phyloP scores from a whole-genome alignment of 1,284 basidiomycete genomes.

The Vanrija humicola region DNA sequence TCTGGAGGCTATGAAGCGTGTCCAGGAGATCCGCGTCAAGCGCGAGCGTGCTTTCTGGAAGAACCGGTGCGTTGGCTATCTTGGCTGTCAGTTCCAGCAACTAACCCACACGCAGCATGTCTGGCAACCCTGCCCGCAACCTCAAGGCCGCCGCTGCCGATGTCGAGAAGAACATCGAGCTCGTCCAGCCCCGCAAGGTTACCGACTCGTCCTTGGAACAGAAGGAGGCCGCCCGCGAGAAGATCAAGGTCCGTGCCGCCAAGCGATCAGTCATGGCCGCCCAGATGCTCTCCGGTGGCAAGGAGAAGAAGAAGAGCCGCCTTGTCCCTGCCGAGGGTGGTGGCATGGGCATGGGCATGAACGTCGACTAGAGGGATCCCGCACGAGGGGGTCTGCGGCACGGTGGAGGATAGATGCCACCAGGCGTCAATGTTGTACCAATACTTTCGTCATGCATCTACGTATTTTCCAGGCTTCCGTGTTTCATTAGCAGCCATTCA shows the following conservation, averaged over 20 bases:
- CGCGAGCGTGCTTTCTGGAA: slow-evolving; percentile 98
- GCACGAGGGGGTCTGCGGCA: background rate
- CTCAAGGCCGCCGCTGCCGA: slow-evolving; percentile 52
- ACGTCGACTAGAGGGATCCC: slow-evolving; percentile 13
- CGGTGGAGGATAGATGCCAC: background rate
- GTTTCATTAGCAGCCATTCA: background rate
- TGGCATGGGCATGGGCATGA: slow-evolving; percentile 51
- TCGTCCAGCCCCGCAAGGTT: slow-evolving; percentile 63
- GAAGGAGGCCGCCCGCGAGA: slow-evolving; percentile 58
- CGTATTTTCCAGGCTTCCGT: background rate
- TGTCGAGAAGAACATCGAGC: slow-evolving; percentile 57
- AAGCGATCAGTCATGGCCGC: slow-evolving; percentile 52
- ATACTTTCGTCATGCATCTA: slow-evolving; percentile 2
- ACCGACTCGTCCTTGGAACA: slow-evolving; percentile 44
- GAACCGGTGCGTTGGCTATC: slow-evolving; percentile 61
- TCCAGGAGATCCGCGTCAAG: slow-evolving; percentile 85
- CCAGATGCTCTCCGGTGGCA: slow-evolving; percentile 49
- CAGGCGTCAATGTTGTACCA: slow-evolving; percentile 2
- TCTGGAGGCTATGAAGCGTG: slow-evolving; percentile 94
- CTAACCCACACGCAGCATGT: slow-evolving; percentile 61
- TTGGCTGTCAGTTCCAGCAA: background rate
- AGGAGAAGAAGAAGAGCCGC: slow-evolving; percentile 59
- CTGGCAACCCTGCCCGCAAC: slow-evolving; percentile 53
- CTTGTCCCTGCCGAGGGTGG: slow-evolving; percentile 55
- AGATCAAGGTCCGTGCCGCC: slow-evolving; percentile 71